A percentile compares a stretch with the other conserved stretches of the same genome.
These are phyloP conservation scores for Choanephora cucurbitarum DNA, from an alignment of 371 early-diverging fungal species.

Conservation along the genomic window DNA sequence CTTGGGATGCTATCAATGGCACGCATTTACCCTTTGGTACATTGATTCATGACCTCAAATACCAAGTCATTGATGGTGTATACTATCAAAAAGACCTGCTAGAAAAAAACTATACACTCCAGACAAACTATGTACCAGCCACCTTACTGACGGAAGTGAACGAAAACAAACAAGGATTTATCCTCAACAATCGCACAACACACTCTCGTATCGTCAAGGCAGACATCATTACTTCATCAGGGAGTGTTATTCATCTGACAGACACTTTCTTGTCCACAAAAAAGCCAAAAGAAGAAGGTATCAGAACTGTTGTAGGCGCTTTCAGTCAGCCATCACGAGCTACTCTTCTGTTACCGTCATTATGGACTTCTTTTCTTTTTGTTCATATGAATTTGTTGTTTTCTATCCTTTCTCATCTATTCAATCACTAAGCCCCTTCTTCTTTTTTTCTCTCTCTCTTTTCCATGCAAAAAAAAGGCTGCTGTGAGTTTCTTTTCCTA, in stretches of 20 bases:
- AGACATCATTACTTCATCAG: constrained; percentile 19
- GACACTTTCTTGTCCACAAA: constrained; percentile 23
- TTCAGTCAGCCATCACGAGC: no score
- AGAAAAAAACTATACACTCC: constrained; percentile 10
- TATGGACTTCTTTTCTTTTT: no score
- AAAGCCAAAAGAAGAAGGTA: no score
- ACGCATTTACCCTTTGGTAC: constrained; percentile 28
- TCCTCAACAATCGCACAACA: constrained; percentile 11
- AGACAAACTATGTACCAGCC: constrained; percentile 9
- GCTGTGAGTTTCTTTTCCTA: no score
- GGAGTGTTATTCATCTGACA: constrained; percentile 33
- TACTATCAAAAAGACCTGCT: constrained; percentile 20
- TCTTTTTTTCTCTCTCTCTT: no score
- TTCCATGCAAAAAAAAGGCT: no score
- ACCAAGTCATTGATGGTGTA: constrained; percentile 27
- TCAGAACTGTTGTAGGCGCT: no score
- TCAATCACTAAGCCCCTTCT: no score
- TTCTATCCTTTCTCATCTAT: no score
- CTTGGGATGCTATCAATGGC: constrained; percentile 27
- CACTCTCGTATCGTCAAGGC: constrained; percentile 10
- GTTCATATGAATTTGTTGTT: no score
- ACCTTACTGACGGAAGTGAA: constrained; percentile 12
- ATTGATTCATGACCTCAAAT: constrained; percentile 32
- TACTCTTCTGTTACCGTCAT: no score
- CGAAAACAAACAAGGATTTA: constrained; percentile 1